Conservation (phyloP, 768 basidiomycete species). For the Collybiopsis confluens region DNA sequence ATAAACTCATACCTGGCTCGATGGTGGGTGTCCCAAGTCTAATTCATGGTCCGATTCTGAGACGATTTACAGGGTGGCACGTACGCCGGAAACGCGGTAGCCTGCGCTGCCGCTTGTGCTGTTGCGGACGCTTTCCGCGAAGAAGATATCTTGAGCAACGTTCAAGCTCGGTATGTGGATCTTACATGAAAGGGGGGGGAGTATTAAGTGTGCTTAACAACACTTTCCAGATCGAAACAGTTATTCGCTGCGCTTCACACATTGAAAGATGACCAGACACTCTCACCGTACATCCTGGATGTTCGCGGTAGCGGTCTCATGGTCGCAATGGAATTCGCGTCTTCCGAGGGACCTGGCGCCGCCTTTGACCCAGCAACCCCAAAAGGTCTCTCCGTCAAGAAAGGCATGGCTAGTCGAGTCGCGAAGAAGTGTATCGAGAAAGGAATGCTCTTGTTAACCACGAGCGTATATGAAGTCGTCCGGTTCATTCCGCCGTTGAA, state of each 20-base stretch:
- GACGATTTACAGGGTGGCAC: constrained; percentile 63
- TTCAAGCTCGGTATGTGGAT: constrained; percentile 52
- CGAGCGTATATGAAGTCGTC: constrained; percentile 82
- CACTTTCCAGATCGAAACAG: constrained; percentile 57
- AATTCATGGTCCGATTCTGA: background rate
- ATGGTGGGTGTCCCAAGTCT: constrained; percentile 70
- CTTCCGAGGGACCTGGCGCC: constrained; percentile 47
- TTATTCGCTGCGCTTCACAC: constrained; percentile 58
- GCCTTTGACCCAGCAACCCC: constrained; percentile 40
- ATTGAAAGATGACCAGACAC: constrained; percentile 48
- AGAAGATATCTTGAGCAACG: constrained; percentile 82
- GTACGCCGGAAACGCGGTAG: constrained; percentile 88
- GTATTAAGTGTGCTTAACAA: background rate
- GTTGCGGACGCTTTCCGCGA: constrained; percentile 73
- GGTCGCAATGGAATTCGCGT: constrained; percentile 78
- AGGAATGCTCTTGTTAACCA: constrained; percentile 84
- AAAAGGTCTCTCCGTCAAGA: constrained; percentile 22
- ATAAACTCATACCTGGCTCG: constrained; percentile 72
- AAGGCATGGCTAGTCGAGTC: constrained; percentile 58
- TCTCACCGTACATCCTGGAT: constrained; percentile 68
- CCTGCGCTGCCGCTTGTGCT: constrained; percentile 88
- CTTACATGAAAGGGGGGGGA: background rate
- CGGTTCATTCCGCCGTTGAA: constrained; percentile 94
- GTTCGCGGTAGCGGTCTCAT: constrained; percentile 88
- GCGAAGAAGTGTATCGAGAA: constrained; percentile 80